These are phyloP conservation scores for Leishmania arabica DNA, from an alignment of 208 protist genomes.

Conservation along the genomic window DNA sequence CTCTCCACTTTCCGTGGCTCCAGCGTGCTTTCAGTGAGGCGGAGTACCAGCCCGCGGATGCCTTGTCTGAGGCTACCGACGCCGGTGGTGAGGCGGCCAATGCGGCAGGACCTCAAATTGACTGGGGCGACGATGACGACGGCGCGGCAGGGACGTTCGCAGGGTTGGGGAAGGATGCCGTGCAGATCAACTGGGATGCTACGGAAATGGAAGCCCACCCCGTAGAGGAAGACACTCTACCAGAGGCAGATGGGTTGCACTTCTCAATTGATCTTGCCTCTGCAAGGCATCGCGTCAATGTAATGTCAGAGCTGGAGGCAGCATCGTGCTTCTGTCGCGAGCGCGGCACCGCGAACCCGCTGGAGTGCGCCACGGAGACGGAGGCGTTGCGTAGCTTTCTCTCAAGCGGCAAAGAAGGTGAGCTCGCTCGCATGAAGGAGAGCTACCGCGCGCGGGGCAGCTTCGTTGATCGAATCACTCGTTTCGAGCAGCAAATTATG, in stretches of 20 bases:
- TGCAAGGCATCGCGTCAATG: conserved; percentile 37
- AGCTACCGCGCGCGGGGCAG: conserved; percentile 37
- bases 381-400: conserved; percentile 26
- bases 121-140: conserved; percentile 64
- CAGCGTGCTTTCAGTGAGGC: conserved; percentile 33
- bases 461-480: conserved; percentile 48
- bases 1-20: conserved; percentile 67
- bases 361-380: conserved; percentile 3
- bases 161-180: conserved; percentile 5
- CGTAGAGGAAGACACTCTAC: conserved; percentile 27
- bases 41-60: conserved; percentile 4
- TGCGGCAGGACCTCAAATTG: conserved; percentile 44
- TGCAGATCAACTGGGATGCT: conserved; percentile 38
- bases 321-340: conserved; percentile 59
- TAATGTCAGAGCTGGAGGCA: conserved; percentile 56
- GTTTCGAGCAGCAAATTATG: conserved; percentile 50
- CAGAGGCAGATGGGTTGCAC: conserved; percentile 16
- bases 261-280: conserved; percentile 50
- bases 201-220: conserved; percentile 24
- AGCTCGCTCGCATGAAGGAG: conserved; percentile 62
- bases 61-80: not conserved
- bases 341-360: conserved; percentile 16
- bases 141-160: not conserved
- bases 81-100: conserved; percentile 1
- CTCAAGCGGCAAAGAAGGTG: conserved; percentile 40